Base-by-base conservation (phyloP, 1,284 basidiomycete species). In the Chalciporus sp. region DNA sequence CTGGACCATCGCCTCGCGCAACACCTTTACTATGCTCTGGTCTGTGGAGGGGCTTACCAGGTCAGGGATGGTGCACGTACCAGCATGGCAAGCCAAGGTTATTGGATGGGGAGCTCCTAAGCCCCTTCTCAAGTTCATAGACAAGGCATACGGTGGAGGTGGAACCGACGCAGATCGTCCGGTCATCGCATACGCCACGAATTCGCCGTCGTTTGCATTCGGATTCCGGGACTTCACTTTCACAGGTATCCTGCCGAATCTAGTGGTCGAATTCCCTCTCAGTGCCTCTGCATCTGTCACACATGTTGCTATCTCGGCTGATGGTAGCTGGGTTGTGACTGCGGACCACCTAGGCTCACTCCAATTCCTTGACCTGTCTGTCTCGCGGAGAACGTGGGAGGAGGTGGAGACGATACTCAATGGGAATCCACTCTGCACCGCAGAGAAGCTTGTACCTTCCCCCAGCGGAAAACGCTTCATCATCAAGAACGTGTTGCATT, bases 241-340 rank as follows among this genome's bases (percentile, higher is more conserved):
- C 19, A 35, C 17, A 0, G 57, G 52, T 1, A 42, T 45, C 2
- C 16, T 62, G 19, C 52, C 42, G 0, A 35, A 9, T 6, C 53
- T 42, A 7, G n/a, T 27, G n/a, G 19, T 44, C 35, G 19, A 16
- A 14, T 11, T 45, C 1, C 52, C 64, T 10, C 1, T 52, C 7
- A 14, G 7, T 9, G 1, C 4, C 2, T 12, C 42, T 9, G 14
- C 3, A n/a, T 23, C 2, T 26, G 11, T 5, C 6, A 51, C 31
- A 23, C 26, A 14, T 0, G 26, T 56, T 17, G 53, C 62, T 0
- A 39, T 65, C 11, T 64, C 64, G 2, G 43, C 57, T 0, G 62
- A 64, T 17, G 62, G 62, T 1, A 53, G 37, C 26, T 60, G 60
- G 59, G 50, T 55, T 20, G 64, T 52, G 37, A 27, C 41, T 1